Base-by-base conservation (phyloP, 345 rosid species). In the Citrus australasica region DNA sequence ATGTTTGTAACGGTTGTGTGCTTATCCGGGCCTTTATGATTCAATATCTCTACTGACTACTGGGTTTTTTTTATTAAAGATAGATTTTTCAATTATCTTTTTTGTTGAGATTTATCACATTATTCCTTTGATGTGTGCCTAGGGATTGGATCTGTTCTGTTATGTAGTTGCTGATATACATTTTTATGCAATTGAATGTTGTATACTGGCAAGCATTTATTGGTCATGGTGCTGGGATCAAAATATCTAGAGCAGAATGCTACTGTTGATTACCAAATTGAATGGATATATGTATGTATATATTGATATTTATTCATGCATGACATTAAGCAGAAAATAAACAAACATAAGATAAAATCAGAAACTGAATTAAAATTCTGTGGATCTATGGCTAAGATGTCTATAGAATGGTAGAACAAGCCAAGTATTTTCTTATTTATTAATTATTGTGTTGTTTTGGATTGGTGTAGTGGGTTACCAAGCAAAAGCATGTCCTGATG, bases 401-500 rank as follows among this genome's bases (percentile, higher is more conserved):
- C 1, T 13, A 46, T 30, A 4, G 28, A 24, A 40, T 30, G 46
- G 27, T 28, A 24, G 30, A 42, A 27, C 33, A 7, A 56, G 0
- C 51, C 0, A 13, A 13, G 17, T 46, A 46, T 11, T 46, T 46
- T 46, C 24, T 55, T 6, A 17, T 60, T 28, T 17, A 60, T n/a
- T 56, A 58, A 5, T 58, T 30, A 19, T 24, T 22, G 17, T 66
- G 14, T 40, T 30, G 28, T 71, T 28, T 22, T 67, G 42, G 51
- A 71, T 83, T 84, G 84, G 63, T 76, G 30, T 32, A 91, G 92
- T 91, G 92, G 94, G 92, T 68, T 89, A 85, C 81, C 85, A 79
- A 11, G n/a, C 79, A 53, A 83, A 74, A 79, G 78, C 82, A 38
- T 69, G 76, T 22, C 67, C 82, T 0, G 89, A 86, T 25, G 38